Conservation (phyloP, 2,329 filamentous ascomycete species). For the Dactylellina cionopaga region DNA sequence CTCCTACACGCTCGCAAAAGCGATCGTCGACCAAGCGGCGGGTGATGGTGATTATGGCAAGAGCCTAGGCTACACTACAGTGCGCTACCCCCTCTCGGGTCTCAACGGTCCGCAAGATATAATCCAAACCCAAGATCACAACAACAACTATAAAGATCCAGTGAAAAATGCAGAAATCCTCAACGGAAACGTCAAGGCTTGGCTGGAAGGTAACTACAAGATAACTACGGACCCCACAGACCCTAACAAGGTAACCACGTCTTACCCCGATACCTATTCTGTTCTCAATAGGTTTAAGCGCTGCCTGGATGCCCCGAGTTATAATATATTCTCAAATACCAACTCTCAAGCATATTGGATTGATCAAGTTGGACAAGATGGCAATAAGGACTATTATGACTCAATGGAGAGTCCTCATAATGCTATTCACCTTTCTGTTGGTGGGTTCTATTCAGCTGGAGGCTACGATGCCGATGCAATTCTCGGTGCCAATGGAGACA, state of each 20-base stretch:
- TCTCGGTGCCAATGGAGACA: constrained; percentile 58
- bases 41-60: constrained; percentile 53
- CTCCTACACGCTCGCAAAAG: constrained; percentile 55
- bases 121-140: constrained; percentile 30
- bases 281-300: constrained; percentile 37
- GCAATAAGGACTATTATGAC: constrained; percentile 34
- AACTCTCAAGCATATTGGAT: constrained; percentile 55
- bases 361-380: constrained; percentile 38
- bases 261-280: constrained; percentile 29
- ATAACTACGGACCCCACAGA: constrained; percentile 16
- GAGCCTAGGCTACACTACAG: constrained; percentile 53
- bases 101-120: constrained; percentile 53
- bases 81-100: constrained; percentile 56
- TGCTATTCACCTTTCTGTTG: constrained; percentile 57
- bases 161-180: neutral
- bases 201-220: constrained; percentile 19
- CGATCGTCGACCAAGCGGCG: constrained; percentile 46
- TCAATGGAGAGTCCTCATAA: constrained; percentile 58
- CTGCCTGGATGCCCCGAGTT: constrained; percentile 58
- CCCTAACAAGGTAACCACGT: neutral
- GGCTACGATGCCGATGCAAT: constrained; percentile 37
- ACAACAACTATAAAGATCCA: constrained; percentile 12
- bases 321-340: constrained; percentile 59
- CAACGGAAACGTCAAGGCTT: constrained; percentile 10
- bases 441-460: constrained; percentile 54